These are phyloP conservation scores for Penicillium verhagenii DNA, from an alignment of 495 filamentous ascomycete genomes.

Conservation along the genomic window DNA sequence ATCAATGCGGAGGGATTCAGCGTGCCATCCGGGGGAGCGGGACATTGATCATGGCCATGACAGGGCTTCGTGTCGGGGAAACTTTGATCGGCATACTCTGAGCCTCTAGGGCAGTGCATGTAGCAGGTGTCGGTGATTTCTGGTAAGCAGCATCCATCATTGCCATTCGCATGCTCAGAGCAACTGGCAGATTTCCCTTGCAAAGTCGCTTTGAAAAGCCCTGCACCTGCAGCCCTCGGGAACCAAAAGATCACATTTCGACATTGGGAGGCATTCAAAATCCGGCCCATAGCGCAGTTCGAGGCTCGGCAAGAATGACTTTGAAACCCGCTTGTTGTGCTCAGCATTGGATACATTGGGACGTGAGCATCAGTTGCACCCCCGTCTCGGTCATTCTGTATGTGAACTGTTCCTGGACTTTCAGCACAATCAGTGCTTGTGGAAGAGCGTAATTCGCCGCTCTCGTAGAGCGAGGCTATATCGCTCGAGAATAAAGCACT, in stretches of 20 bases:
- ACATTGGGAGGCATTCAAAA: not conserved
- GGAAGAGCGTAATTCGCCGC: not conserved
- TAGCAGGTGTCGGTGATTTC: not conserved
- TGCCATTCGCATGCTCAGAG: not conserved
- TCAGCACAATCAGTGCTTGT: not conserved
- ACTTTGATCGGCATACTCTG: not conserved
- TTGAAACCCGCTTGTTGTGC: not conserved
- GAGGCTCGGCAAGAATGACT: not conserved
- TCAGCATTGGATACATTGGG: not conserved
- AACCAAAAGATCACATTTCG: not conserved
- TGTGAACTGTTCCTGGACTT: not conserved
- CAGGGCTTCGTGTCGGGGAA: not conserved
- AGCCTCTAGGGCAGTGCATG: not conserved
- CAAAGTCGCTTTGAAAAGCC: not conserved
- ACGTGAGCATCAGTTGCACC: not conserved
- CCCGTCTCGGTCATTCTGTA: not conserved
- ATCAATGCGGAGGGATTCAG: not conserved
- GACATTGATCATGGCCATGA: not conserved
- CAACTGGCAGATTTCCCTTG: not conserved
- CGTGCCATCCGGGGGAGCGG: not conserved
- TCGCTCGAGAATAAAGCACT: not conserved
- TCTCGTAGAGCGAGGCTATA: not conserved
- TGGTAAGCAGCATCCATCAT: not conserved
- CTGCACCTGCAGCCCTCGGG: not conserved
- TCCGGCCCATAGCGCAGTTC: not conserved